Conservation (phyloP, 2,329 filamentous ascomycete genomes). For the Paracorniculantispora psalliotae region DNA sequence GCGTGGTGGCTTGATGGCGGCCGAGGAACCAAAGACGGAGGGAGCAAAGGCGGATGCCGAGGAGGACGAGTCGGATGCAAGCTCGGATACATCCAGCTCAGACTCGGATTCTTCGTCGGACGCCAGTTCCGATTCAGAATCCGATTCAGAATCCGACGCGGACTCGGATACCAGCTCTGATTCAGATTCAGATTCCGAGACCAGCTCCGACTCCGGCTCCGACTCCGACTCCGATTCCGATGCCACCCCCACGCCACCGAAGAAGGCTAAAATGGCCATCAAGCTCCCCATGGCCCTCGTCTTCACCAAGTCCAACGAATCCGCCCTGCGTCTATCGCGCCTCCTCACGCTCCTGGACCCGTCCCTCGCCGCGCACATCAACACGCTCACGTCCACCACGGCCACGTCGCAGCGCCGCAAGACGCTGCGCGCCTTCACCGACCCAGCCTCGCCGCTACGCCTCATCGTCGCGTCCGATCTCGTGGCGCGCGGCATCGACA, state of each 20-base stretch:
- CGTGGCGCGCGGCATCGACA: slow-evolving; percentile 85
- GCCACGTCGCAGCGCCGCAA: slow-evolving; percentile 66
- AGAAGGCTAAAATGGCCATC: slow-evolving; percentile 14
- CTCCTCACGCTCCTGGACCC: slow-evolving; percentile 66
- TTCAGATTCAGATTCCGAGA: slow-evolving; percentile 20
- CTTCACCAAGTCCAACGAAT: slow-evolving; percentile 88
- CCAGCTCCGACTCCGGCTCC: slow-evolving; percentile 23
- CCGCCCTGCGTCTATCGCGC: slow-evolving; percentile 78
- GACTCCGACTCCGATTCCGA: slow-evolving; percentile 19
- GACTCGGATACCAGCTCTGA: slow-evolving; percentile 24
- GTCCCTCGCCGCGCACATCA: slow-evolving; percentile 50
- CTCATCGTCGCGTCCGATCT: slow-evolving; percentile 88
- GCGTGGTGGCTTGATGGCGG: slow-evolving; percentile 45
- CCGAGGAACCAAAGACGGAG: slow-evolving; percentile 13
- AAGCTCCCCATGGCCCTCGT: slow-evolving; percentile 56
- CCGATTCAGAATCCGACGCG: slow-evolving; percentile 25
- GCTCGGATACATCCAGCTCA: slow-evolving; percentile 10
- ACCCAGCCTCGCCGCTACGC: slow-evolving; percentile 59
- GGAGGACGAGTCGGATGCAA: slow-evolving; percentile 24
- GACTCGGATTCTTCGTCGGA: slow-evolving; percentile 20
- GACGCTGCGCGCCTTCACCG: slow-evolving; percentile 62
- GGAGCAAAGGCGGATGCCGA: neutral
- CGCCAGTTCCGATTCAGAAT: neutral
- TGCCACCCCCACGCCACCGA: neutral
- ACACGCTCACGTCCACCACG: slow-evolving; percentile 72